phyloP scores from a whole-genome alignment of 306 rosid genomes.

The Cucurbita ficifolia region DNA sequence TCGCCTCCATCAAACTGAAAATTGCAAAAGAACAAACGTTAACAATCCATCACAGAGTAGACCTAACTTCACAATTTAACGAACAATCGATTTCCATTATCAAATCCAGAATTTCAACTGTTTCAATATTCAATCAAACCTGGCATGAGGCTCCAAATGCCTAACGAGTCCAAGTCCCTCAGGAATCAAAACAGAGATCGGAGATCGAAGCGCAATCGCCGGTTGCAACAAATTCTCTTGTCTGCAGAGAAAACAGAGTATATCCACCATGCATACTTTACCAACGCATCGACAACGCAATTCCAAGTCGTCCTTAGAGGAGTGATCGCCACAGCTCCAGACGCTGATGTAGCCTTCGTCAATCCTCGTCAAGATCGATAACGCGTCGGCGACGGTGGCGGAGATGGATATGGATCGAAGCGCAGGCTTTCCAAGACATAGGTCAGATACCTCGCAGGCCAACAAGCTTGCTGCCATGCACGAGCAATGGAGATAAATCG shows the following conservation, averaged over 20 bases:
- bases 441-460: constrained; percentile 45
- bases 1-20: constrained; percentile 51
- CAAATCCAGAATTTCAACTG: not conserved
- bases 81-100: not conserved
- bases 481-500: not conserved
- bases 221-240: constrained; percentile 34
- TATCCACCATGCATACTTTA: constrained; percentile 55
- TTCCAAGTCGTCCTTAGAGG: constrained; percentile 7
- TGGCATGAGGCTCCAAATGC: constrained; percentile 52
- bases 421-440: constrained; percentile 83
- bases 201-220: constrained; percentile 35
- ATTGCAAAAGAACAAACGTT: not conserved
- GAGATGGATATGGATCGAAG: constrained; percentile 40
- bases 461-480: constrained; percentile 69
- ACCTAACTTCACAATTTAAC: not conserved
- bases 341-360: constrained; percentile 40
- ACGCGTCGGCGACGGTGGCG: constrained; percentile 56
- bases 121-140: constrained; percentile 20
- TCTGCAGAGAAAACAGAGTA: constrained; percentile 43
- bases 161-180: constrained; percentile 15
- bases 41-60: not conserved
- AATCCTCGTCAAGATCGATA: constrained; percentile 28
- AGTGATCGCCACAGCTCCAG: constrained; percentile 55
- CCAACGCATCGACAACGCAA: constrained; percentile 44
- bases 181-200: constrained; percentile 27